Evolutionary conservation across 345 rosid genomes (phyloP).

Genomic region (Lepidium africanum): DNA sequence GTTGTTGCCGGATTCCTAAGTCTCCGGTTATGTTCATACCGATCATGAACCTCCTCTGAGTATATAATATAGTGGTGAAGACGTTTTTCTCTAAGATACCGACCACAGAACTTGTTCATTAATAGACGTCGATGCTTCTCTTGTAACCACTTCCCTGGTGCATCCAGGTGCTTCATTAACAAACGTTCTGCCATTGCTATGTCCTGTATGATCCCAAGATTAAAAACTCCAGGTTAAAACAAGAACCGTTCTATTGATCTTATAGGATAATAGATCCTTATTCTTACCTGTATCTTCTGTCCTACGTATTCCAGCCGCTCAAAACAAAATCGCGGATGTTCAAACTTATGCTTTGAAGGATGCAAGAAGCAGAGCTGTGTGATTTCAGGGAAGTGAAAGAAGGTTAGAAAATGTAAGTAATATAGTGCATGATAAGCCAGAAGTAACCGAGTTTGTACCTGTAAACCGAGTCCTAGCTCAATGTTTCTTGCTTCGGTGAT

Average conservation of each 20-base stretch:
- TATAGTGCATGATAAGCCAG: background rate
- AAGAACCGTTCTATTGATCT: background rate
- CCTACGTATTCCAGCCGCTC: constrained; percentile 86
- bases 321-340: constrained; percentile 87
- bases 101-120: constrained; percentile 94
- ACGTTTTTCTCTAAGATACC: constrained; percentile 67
- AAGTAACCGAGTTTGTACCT: constrained; percentile 32
- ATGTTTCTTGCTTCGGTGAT: constrained; percentile 91
- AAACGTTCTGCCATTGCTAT: constrained; percentile 86
- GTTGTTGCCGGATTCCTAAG: constrained; percentile 79
- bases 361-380: constrained; percentile 91
- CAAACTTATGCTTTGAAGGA: constrained; percentile 89
- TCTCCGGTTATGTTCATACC: constrained; percentile 68
- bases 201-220: constrained; percentile 37
- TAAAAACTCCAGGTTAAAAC: background rate
- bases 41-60: constrained; percentile 71
- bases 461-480: constrained; percentile 92
- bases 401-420: constrained; percentile 5
- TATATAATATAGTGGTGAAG: constrained; percentile 56
- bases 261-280: background rate
- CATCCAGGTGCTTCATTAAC: constrained; percentile 90
- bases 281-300: constrained; percentile 84
- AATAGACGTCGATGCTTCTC: constrained; percentile 77
- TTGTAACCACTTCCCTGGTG: constrained; percentile 85
- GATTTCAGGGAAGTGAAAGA: background rate